Evolutionary conservation across 2,329 filamentous ascomycete genomes (phyloP).

Genomic region (Emergomyces pasteurianus): DNA sequence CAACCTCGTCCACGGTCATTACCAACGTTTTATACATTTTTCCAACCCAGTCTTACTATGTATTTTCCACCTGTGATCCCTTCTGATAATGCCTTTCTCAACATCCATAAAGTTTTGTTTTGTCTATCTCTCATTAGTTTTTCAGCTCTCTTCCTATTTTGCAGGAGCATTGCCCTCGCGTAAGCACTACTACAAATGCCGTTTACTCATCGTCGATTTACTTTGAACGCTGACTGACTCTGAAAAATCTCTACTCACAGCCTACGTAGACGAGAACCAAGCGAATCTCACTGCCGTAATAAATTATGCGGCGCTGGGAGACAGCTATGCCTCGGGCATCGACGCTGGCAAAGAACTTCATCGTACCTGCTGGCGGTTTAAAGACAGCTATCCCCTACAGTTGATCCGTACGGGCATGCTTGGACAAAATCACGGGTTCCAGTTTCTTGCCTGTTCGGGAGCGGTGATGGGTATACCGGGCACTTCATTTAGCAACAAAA

Average conservation of each 20-base stretch:
- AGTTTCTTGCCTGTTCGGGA: slow-evolving; percentile 17
- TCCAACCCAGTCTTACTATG: background rate
- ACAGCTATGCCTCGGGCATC: slow-evolving; percentile 18
- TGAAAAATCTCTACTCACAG: background rate
- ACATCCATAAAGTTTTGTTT: background rate
- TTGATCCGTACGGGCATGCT: slow-evolving; percentile 10
- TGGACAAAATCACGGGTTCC: slow-evolving; percentile 10
- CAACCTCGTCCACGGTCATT: background rate
- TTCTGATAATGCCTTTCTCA: background rate
- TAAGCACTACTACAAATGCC: background rate
- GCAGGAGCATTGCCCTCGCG: background rate
- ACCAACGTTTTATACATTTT: background rate
- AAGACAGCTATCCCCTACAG: slow-evolving; percentile 17
- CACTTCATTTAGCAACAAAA: slow-evolving; percentile 7
- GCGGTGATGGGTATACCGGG: slow-evolving; percentile 13
- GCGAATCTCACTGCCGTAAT: background rate
- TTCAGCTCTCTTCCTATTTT: background rate
- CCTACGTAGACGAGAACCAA: background rate
- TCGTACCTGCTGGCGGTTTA: slow-evolving; percentile 14
- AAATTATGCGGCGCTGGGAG: slow-evolving; percentile 16
- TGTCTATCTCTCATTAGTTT: background rate
- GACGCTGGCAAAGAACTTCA: slow-evolving; percentile 14
- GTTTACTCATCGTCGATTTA: background rate
- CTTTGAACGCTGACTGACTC: background rate
- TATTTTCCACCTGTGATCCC: background rate